A percentile compares a stretch with the other conserved stretches of the same genome.
Conservation (phyloP, 2,329 filamentous ascomycete species). For the Colletotrichum simmondsii region DNA sequence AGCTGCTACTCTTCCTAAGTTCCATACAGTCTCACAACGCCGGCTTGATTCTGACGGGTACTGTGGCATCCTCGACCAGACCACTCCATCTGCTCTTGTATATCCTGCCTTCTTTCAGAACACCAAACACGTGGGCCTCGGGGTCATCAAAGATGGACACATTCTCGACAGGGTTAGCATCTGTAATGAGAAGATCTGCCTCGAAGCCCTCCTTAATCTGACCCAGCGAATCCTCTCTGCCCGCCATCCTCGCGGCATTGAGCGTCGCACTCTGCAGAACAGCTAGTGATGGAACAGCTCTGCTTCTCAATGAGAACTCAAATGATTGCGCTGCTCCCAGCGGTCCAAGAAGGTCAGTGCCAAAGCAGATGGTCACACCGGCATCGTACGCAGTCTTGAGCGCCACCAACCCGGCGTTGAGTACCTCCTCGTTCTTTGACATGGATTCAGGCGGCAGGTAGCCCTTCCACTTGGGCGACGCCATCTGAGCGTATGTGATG, state of each 20-base stretch:
- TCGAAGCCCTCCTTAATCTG: constrained; percentile 60
- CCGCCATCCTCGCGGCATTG: constrained; percentile 61
- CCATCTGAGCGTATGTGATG: constrained; percentile 62
- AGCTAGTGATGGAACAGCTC: constrained; percentile 37
- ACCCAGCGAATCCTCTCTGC: constrained; percentile 57
- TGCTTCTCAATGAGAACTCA: constrained; percentile 44
- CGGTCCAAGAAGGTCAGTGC: constrained; percentile 52
- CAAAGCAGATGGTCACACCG: constrained; percentile 67
- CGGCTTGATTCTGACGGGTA: constrained; percentile 24
- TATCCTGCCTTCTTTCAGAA: constrained; percentile 66
- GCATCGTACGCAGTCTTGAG: constrained; percentile 61
- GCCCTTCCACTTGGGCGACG: constrained; percentile 51
- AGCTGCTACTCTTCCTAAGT: too few species aligned
- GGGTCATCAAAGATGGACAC: constrained; percentile 60
- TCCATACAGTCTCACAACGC: not conserved
- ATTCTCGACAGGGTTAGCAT: constrained; percentile 64
- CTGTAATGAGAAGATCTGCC: constrained; percentile 65
- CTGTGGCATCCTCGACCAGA: constrained; percentile 33
- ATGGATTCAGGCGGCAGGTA: constrained; percentile 57
- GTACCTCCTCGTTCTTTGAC: constrained; percentile 61
- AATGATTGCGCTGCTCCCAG: constrained; percentile 44
- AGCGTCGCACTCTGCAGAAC: constrained; percentile 49
- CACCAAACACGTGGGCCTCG: constrained; percentile 56
- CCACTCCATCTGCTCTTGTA: constrained; percentile 38
- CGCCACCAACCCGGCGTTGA: constrained; percentile 56